Evolutionary conservation across 225 moss, liverwort and hornwort genomes (phyloP).

Genomic region (Climacium dendroides): DNA sequence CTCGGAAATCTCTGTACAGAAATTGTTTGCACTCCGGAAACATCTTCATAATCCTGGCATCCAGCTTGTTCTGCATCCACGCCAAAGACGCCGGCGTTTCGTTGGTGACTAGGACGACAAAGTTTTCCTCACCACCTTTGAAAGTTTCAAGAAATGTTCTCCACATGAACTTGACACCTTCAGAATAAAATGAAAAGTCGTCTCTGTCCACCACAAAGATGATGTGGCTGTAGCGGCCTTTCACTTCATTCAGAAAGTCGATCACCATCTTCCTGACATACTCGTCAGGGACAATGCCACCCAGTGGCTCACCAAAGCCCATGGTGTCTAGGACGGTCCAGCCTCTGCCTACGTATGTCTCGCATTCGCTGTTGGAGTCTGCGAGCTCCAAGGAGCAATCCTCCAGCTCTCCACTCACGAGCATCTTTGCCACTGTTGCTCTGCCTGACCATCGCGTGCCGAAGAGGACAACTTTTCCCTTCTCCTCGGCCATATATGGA

Average conservation of each 20-base stretch:
- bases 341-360: neutral
- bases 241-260: neutral
- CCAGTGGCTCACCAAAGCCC: too few relatives aligned
- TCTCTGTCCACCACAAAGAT: neutral
- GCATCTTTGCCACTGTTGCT: neutral
- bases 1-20: too few relatives aligned
- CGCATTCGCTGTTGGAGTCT: neutral
- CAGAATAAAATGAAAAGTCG: neutral
- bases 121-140: neutral
- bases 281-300: too few relatives aligned
- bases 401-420: neutral
- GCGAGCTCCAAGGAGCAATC: neutral
- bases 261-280: neutral
- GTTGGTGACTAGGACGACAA: neutral
- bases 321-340: neutral
- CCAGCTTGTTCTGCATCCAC: neutral
- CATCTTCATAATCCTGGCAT: neutral
- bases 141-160: neutral
- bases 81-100: accelerated
- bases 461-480: neutral
- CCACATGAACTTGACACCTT: neutral
- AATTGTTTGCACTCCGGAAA: neutral
- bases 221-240: neutral
- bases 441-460: neutral
- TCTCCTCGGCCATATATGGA: neutral